Percentiles rank a stretch among this genome's conserved stretches.
These are phyloP conservation scores for Xeromyces bisporus DNA, from an alignment of 495 filamentous ascomycete genomes.

Conservation along the genomic window DNA sequence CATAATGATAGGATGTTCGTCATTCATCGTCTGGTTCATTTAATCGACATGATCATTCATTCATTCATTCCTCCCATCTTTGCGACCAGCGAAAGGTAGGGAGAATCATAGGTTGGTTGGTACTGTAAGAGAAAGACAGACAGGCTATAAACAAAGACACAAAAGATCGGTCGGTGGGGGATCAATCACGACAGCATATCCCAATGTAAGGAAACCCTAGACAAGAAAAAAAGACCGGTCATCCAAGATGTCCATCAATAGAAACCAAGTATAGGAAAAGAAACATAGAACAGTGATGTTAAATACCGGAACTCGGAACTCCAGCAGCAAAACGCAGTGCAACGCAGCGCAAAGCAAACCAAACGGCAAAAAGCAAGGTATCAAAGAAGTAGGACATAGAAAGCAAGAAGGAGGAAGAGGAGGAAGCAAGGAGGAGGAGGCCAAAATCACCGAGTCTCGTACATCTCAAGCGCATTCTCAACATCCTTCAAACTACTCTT, in stretches of 20 bases:
- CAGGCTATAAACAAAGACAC: too few relatives aligned
- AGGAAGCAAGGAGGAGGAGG: not conserved
- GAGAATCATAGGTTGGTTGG: too few relatives aligned
- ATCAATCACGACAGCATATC: not conserved
- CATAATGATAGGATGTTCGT: not conserved
- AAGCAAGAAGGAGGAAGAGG: conserved; percentile 22
- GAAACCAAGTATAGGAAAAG: too few relatives aligned
- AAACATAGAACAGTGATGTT: too few relatives aligned
- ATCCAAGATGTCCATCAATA: too few relatives aligned
- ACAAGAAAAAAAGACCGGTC: not conserved
- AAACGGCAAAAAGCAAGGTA: not conserved
- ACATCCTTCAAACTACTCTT: conserved; percentile 38
- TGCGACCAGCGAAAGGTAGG: not conserved
- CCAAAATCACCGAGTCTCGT: conserved; percentile 14
- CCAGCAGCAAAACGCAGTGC: too few relatives aligned
- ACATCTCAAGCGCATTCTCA: conserved; percentile 39
- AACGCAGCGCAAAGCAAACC: not conserved
- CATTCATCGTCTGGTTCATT: not conserved
- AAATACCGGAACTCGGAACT: too few relatives aligned
- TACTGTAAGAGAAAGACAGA: too few relatives aligned
- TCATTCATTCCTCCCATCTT: not conserved
- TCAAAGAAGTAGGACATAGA: not conserved
- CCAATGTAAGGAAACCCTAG: not conserved
- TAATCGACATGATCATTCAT: not conserved
- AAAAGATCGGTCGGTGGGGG: too few relatives aligned